Evolutionary conservation across 2,329 filamentous ascomycete genomes (phyloP).

Genomic region (Beauveria scarabaeidicola): DNA sequence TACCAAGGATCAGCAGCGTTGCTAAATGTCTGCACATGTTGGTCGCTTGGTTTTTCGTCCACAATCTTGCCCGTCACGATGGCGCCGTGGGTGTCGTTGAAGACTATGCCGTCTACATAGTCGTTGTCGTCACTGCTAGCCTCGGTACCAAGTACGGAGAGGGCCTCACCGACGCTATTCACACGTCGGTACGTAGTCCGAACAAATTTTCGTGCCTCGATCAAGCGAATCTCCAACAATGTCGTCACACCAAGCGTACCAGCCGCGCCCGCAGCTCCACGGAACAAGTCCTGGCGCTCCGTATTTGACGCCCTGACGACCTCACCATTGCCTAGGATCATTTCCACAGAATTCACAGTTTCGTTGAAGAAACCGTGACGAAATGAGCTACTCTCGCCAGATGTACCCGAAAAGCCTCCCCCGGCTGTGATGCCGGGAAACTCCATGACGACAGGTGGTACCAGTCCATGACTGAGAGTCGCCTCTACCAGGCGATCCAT

Average conservation of each 20-base stretch:
- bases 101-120: conserved; percentile 55
- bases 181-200: conserved; percentile 46
- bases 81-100: conserved; percentile 38
- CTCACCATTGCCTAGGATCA: conserved; percentile 52
- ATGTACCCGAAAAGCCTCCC: conserved; percentile 58
- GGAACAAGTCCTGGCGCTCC: conserved; percentile 46
- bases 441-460: conserved; percentile 62
- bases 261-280: conserved; percentile 49
- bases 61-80: conserved; percentile 43
- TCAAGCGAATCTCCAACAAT: conserved; percentile 47
- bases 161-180: conserved; percentile 25
- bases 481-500: conserved; percentile 57
- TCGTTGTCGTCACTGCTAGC: conserved; percentile 24
- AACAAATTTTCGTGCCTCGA: conserved; percentile 45
- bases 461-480: conserved; percentile 43
- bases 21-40: conserved; percentile 32
- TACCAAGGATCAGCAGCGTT: conserved; percentile 53
- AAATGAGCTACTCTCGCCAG: conserved; percentile 60
- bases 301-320: conserved; percentile 37
- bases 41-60: conserved; percentile 10
- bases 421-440: conserved; percentile 62
- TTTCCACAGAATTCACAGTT: conserved; percentile 53
- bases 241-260: conserved; percentile 55
- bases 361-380: conserved; percentile 58
- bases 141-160: conserved; percentile 33